These are phyloP conservation scores for Colletotrichum ledebouriae DNA, from an alignment of 2,329 filamentous ascomycete species.

Conservation along the genomic window DNA sequence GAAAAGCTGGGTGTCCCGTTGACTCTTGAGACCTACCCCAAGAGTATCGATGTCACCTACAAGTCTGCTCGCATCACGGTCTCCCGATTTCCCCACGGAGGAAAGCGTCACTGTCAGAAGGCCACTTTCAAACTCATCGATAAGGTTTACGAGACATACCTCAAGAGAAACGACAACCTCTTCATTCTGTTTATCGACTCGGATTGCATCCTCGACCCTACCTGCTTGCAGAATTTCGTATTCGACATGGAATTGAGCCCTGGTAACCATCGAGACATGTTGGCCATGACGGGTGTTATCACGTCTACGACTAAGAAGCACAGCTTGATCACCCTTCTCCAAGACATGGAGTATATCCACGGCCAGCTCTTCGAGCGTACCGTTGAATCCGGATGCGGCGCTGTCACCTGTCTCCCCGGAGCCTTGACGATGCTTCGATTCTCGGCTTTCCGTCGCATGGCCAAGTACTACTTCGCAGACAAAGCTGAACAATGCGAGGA, in stretches of 20 bases:
- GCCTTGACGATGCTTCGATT: constrained; percentile 96
- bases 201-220: constrained; percentile 91
- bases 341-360: constrained; percentile 99
- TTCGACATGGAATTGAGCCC: constrained; percentile 99
- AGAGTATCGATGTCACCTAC: constrained; percentile 91
- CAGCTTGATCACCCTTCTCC: constrained; percentile 89
- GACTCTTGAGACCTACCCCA: constrained; percentile 82
- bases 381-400: constrained; percentile 92
- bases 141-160: constrained; percentile 88
- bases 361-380: constrained; percentile 96
- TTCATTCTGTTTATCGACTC: constrained; percentile 98
- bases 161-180: constrained; percentile 88
- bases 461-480: constrained; percentile 98
- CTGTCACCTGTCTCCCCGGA: constrained; percentile 94
- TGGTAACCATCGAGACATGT: constrained; percentile 90
- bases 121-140: constrained; percentile 93
- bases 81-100: constrained; percentile 92
- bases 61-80: constrained; percentile 87
- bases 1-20: constrained; percentile 86
- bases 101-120: constrained; percentile 95
- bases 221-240: constrained; percentile 97
- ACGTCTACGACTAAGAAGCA: constrained; percentile 92
- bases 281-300: constrained; percentile 98
- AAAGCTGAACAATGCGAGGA: constrained; percentile 96
- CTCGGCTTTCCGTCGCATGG: constrained; percentile 96